phyloP scores from a whole-genome alignment of 2,329 filamentous ascomycete species.

The Cytospora mali region DNA sequence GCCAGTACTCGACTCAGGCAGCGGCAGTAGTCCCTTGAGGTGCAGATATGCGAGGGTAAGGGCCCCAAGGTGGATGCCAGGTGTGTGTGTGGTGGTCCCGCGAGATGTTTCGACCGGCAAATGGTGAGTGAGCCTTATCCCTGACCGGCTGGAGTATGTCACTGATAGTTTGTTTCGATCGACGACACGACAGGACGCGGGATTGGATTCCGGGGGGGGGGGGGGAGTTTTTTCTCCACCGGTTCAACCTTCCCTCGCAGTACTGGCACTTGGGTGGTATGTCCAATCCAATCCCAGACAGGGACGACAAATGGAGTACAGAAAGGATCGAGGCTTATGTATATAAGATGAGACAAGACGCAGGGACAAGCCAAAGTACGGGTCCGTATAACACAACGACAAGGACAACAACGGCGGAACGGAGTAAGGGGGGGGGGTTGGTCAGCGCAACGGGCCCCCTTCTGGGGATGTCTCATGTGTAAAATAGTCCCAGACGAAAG shows the following conservation, averaged over 20 bases:
- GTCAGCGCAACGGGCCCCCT: not conserved
- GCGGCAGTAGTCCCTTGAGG: not conserved
- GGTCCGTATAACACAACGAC: not conserved
- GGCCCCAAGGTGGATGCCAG: not conserved
- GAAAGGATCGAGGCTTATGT: conserved; percentile 5
- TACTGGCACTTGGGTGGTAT: not conserved
- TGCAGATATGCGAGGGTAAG: not conserved
- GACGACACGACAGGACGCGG: conserved; percentile 9
- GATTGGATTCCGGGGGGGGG: conserved; percentile 12
- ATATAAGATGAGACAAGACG: conserved; percentile 10
- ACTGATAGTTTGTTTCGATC: conserved; percentile 6
- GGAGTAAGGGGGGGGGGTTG: not conserved
- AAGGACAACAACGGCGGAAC: not conserved
- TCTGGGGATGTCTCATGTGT: conserved; percentile 12
- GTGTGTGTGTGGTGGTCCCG: not conserved
- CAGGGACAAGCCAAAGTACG: conserved; percentile 8
- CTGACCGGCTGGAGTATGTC: conserved; percentile 16
- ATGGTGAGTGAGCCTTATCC: conserved; percentile 12
- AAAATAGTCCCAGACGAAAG: conserved; percentile 19
- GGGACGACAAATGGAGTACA: conserved; percentile 2
- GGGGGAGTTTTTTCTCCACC: not conserved
- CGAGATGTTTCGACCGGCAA: conserved; percentile 4
- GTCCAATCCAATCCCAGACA: conserved; percentile 2
- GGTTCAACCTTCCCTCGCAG: not conserved
- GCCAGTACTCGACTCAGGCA: not conserved